phyloP scores from a whole-genome alignment of 805 yeast species.

The Saccharomyces eubayanus region DNA sequence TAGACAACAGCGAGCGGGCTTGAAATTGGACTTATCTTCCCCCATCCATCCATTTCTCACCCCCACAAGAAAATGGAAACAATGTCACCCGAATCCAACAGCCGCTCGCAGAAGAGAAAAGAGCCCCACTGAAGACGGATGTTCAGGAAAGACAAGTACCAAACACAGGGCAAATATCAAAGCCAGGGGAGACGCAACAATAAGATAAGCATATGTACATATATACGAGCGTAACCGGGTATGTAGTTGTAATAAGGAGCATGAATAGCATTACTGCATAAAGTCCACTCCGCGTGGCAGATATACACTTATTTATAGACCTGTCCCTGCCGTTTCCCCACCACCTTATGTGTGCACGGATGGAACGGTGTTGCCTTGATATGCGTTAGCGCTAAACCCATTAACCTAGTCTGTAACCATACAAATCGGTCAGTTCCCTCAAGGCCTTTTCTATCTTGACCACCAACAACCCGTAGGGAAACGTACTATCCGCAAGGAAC shows the following conservation, averaged over 20 bases:
- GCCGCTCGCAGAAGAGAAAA: no score
- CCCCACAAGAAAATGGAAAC: no score
- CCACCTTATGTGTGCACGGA: neutral
- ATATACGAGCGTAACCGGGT: neutral
- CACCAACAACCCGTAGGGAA: slow-evolving; percentile 28
- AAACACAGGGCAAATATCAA: no score
- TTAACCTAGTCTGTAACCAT: slow-evolving; percentile 22
- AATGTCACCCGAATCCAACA: no score
- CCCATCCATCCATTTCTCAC: no score
- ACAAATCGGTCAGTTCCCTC: slow-evolving; percentile 16
- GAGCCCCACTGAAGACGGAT: no score
- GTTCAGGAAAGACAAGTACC: no score
- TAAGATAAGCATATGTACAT: neutral
- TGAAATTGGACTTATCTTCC: no score
- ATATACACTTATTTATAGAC: neutral
- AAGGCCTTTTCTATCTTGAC: slow-evolving; percentile 24
- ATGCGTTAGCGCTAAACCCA: neutral
- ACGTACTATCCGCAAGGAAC: slow-evolving; percentile 18
- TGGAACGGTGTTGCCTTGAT: neutral
- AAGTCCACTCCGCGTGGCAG: neutral
- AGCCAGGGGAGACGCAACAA: neutral
- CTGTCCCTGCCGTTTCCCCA: neutral
- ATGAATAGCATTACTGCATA: neutral
- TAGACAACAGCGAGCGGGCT: no score
- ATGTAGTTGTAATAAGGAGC: neutral